Conservation (phyloP, 345 rosid genomes). For the Eucalyptus tenuipes region DNA sequence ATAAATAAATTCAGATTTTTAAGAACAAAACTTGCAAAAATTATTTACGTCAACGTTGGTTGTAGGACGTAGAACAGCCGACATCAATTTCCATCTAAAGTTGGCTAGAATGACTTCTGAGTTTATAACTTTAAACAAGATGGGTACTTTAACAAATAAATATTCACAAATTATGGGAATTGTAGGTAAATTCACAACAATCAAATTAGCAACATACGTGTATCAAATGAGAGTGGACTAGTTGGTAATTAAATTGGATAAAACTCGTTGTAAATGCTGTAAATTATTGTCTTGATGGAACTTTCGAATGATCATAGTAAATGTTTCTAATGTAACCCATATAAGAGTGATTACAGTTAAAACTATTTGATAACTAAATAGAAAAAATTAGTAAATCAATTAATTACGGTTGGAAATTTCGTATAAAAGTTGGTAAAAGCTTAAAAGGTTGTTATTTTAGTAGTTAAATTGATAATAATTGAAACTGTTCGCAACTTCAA, state of each 20-base stretch:
- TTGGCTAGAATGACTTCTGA: background rate
- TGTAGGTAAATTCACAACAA: background rate
- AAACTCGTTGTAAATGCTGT: background rate
- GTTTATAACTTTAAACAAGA: background rate
- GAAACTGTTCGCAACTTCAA: background rate
- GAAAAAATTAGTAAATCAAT: background rate
- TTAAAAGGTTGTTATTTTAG: background rate
- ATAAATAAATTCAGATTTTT: too few species aligned
- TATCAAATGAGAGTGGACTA: background rate
- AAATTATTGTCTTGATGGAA: background rate
- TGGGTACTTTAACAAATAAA: background rate
- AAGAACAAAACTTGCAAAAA: too few species aligned
- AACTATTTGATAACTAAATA: background rate
- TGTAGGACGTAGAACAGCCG: fast-evolving
- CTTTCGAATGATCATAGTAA: background rate
- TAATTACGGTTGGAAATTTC: background rate
- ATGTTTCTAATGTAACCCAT: background rate
- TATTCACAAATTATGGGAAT: background rate
- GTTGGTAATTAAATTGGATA: background rate
- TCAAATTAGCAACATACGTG: background rate
- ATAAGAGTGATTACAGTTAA: background rate
- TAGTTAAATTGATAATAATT: background rate
- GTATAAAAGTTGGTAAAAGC: background rate
- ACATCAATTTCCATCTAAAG: background rate
- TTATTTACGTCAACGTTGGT: fast-evolving